Evolutionary conservation across 2,329 filamentous ascomycete species (phyloP).

Genomic region (Lachnellula subtilissima): DNA sequence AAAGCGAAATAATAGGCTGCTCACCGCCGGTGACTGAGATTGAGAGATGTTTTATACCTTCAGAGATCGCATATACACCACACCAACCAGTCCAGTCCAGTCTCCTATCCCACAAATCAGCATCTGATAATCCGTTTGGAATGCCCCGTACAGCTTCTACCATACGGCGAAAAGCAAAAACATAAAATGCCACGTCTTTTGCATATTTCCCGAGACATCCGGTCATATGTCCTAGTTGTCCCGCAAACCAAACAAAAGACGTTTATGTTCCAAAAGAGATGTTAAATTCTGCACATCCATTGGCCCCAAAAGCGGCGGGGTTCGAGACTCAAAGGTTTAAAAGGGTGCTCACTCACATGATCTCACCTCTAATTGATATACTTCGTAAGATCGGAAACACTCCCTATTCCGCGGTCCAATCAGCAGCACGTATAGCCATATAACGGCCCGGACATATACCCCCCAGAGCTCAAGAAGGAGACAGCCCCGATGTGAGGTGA

Average conservation of each 20-base stretch:
- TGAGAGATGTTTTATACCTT: not conserved
- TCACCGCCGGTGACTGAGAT: not conserved
- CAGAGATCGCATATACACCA: not conserved
- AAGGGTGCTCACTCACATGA: not conserved
- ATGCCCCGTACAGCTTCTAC: not conserved
- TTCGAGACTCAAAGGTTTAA: not conserved
- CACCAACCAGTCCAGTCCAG: not conserved
- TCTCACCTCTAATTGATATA: constrained; percentile 1
- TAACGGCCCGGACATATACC: constrained; percentile 8
- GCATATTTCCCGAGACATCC: constrained; percentile 5
- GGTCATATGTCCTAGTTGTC: not conserved
- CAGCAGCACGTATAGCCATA: constrained; percentile 6
- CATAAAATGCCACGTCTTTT: not conserved
- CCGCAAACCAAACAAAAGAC: no score
- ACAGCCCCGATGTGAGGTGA: not conserved
- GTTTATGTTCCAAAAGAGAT: not conserved
- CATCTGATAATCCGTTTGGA: not conserved
- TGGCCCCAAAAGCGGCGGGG: constrained; percentile 6
- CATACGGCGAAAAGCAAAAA: not conserved
- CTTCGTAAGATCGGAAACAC: not conserved
- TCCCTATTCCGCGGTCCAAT: constrained; percentile 13
- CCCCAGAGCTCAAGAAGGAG: not conserved
- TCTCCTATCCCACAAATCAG: not conserved
- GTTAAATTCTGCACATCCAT: not conserved
- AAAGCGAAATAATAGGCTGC: not conserved